Percentiles rank a stretch among this genome's conserved stretches.
phyloP scores from a whole-genome alignment of 371 early-diverging fungal genomes.

The Zopfochytrium polystomum region DNA sequence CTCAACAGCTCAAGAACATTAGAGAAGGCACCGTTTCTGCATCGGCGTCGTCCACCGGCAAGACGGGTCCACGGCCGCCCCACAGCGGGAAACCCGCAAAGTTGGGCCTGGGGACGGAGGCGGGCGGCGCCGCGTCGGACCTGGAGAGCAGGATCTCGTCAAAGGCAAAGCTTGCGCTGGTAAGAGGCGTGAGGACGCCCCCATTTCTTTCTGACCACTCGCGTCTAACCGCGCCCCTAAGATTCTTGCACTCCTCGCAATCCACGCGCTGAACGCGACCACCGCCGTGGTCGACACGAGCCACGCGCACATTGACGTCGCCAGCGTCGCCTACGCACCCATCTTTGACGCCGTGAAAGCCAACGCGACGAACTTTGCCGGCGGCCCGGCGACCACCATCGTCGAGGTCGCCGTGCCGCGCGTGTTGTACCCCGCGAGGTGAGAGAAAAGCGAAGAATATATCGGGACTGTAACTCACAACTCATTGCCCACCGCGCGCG shows the following conservation, averaged over 20 bases:
- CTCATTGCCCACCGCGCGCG: too few relatives aligned
- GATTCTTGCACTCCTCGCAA: conserved; percentile 60
- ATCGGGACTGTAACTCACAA: too few relatives aligned
- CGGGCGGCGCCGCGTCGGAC: neutral
- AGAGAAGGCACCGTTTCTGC: conserved; percentile 7
- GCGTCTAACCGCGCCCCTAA: neutral
- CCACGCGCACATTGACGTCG: neutral
- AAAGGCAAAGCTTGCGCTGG: conserved; percentile 14
- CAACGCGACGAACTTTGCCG: neutral
- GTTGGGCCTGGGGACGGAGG: neutral
- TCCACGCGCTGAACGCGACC: conserved; percentile 51
- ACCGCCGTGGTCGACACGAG: too few relatives aligned
- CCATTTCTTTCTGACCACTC: neutral
- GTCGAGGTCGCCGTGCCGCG: conserved; percentile 62
- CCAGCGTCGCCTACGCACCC: conserved; percentile 1
- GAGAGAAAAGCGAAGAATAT: too few relatives aligned
- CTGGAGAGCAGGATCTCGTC: conserved; percentile 10
- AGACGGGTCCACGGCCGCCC: too few relatives aligned
- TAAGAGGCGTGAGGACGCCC: too few relatives aligned
- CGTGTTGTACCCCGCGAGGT: conserved; percentile 24
- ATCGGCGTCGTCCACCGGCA: too few relatives aligned
- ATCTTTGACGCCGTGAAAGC: conserved; percentile 13
- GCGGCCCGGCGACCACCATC: conserved; percentile 31
- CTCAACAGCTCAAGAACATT: conserved; percentile 9
- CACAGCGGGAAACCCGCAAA: too few relatives aligned